A percentile compares a stretch with the other conserved stretches of the same genome.
phyloP scores from a whole-genome alignment of 2,329 filamentous ascomycete genomes.

The Chrysoporthe puriensis region DNA sequence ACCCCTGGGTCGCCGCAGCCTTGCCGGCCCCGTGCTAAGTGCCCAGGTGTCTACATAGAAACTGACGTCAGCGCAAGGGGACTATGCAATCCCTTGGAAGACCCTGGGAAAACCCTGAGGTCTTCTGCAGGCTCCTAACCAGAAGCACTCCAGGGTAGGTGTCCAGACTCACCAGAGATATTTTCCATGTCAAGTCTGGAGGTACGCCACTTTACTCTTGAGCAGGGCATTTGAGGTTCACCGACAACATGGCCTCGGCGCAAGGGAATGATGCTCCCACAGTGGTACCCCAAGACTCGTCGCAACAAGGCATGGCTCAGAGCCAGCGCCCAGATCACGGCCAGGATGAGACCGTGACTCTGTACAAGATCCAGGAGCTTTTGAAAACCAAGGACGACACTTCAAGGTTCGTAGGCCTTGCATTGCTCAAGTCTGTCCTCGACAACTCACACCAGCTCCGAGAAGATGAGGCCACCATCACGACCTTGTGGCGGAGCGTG shows the following conservation, averaged over 20 bases:
- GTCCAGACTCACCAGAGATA: background rate
- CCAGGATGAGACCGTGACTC: background rate
- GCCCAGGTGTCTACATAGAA: background rate
- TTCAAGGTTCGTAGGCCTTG: conserved; percentile 68
- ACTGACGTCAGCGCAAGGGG: conserved; percentile 1
- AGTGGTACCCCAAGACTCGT: background rate
- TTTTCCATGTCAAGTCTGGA: background rate
- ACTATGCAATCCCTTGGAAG: background rate
- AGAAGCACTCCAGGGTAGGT: background rate
- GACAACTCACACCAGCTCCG: conserved; percentile 61
- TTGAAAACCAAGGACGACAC: conserved; percentile 67
- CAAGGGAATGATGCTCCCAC: background rate
- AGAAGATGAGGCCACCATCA: conserved; percentile 49
- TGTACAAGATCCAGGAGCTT: conserved; percentile 56
- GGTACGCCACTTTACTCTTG: background rate
- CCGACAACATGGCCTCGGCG: background rate
- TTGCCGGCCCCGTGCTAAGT: background rate
- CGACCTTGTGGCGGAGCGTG: conserved; percentile 62
- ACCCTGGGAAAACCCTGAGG: background rate
- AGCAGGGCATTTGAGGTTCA: background rate
- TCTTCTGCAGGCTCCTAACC: background rate
- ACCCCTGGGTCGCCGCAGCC: conserved; percentile 3
- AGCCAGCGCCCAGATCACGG: background rate
- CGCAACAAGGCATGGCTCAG: background rate
- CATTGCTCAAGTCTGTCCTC: conserved; percentile 67